Base-by-base conservation (phyloP, 2,329 filamentous ascomycete species). In the Plenodomus lindquistii region DNA sequence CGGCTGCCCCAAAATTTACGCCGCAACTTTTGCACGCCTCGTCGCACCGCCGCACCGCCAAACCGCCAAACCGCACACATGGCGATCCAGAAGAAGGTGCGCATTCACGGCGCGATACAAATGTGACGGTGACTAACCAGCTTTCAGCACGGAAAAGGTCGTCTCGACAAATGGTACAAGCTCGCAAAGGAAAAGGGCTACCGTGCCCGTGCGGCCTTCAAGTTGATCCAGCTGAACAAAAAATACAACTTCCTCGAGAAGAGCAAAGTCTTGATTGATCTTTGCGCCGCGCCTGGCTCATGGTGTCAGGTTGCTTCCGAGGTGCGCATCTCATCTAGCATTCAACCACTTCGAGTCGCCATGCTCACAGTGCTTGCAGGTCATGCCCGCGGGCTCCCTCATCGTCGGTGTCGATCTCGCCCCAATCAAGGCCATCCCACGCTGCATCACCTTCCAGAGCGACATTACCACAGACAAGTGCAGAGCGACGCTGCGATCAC, bases 181-280 rank as follows among this genome's bases (percentile, higher is more conserved):
- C 86, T 97, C 66, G 94, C 94, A 54, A 99, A 99, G 76, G 94
- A 99, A 74, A 97, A 97, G 75, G 94, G 94, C 55, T 99, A 97
- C 72, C 83, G 94, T 67, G 93, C 94, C 54, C 85, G 94, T 82
- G 92, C 94, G 63, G 92, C 94, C 47, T 97, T 97, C 83, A 99
- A 99, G 78, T 78, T 99, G 63, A 93, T 99, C 62, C 93, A 99
- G 74, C 79, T 99, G 65, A 99, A 99, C 79, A 97, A 97, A 77
- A 97, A 97, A 73, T 99, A 96, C 87, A 89, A 91, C 61, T 99
- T 99, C 75, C 80, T 99, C 62, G 91, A 97, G 75, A 93, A 95
- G 80, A 95, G 91, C 76, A 96, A 90, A 79, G 94, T 97, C 65
- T 79, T 97, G 53, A 81, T 99, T 72, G 95, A 99, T 86, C 88